Base-by-base conservation (phyloP, 495 filamentous ascomycete species). In the Annulohypoxylon stygium region DNA sequence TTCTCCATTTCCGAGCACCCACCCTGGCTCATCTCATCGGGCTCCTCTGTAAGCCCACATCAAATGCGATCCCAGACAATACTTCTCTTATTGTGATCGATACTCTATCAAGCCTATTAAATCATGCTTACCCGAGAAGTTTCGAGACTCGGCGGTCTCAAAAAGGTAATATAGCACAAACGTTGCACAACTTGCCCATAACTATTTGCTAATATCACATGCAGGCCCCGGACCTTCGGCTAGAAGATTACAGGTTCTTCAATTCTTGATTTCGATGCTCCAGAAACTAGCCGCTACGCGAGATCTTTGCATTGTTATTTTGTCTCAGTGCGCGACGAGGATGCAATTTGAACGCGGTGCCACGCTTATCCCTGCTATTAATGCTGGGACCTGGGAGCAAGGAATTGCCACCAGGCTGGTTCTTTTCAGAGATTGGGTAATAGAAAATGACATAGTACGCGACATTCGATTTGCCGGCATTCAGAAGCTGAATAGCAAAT, bases 1-100 rank as follows among this genome's bases (percentile, higher is more conserved):
- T 83, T 16, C 67, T 75, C 47, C 68, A 77, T 71, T 81, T 82
- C 48, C 77, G 71, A 11, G 68, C 80, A 0, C 85, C 88, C 2
- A 89, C 83, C 12, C 83, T 97, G 20, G 86, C 95, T 6, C 94
- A 97, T 79, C 81, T 97, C 5, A 83, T 97, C 33, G 91, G 92
- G 2, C 81, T 97, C 4, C 78, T 97, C 36, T 80, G 88, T 34
- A 88, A 90, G 63, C 88, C 92, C 18, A 86, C 88, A 2, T 70
- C 84, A 12, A 76, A 76, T 23, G 90, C 92, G 76, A 86, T 93
- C 14, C 89, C 90, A 0, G 67, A 75, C 34, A 79, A 82, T 25
- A 91, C 91, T 4, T 83, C 80, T 18, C 83, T 97, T 0, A 72
- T 97, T n/a, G 85, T 97, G 9, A 82, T 97, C 72, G 93, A 96